A percentile compares a stretch with the other conserved stretches of the same genome.
Evolutionary conservation across 495 filamentous ascomycete genomes (phyloP).

Genomic region (Amphirosellinia nigrospora): DNA sequence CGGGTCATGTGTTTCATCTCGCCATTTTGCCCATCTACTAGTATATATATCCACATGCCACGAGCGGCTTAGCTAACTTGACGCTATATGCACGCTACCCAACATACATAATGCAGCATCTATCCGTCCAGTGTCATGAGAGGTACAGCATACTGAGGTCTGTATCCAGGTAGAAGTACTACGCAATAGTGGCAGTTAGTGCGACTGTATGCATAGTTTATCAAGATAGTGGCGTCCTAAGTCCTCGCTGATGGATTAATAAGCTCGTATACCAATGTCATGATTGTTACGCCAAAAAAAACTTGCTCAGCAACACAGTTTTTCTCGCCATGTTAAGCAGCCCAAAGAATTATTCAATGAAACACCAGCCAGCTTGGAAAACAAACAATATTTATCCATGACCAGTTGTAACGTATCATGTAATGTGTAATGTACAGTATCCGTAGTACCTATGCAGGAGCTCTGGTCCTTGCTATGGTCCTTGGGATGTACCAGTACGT

Average conservation of each 20-base stretch:
- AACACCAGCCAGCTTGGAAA: too few relatives aligned
- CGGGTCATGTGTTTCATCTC: conserved; percentile 2
- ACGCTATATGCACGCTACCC: conserved; percentile 9
- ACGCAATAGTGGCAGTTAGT: not conserved
- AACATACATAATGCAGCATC: conserved; percentile 5
- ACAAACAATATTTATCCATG: too few relatives aligned
- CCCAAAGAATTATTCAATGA: too few relatives aligned
- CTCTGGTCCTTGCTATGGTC: too few relatives aligned
- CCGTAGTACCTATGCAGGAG: too few relatives aligned
- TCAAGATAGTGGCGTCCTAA: not conserved
- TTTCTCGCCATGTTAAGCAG: too few relatives aligned
- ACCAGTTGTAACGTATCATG: not conserved
- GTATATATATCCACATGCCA: conserved; percentile 15
- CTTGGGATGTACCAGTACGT: not conserved
- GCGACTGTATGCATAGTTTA: not conserved
- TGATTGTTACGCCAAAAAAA: not conserved
- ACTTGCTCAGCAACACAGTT: too few relatives aligned
- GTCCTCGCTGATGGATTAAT: not conserved
- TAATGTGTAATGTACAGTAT: too few relatives aligned
- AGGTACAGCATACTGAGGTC: not conserved
- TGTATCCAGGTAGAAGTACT: not conserved
- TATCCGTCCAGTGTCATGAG: not conserved
- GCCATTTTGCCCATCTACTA: not conserved
- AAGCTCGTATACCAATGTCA: conserved; percentile 1
- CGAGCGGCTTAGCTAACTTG: conserved; percentile 8